Evolutionary conservation across 306 rosid genomes (phyloP).

Genomic region (Leucaena leucocephala): DNA sequence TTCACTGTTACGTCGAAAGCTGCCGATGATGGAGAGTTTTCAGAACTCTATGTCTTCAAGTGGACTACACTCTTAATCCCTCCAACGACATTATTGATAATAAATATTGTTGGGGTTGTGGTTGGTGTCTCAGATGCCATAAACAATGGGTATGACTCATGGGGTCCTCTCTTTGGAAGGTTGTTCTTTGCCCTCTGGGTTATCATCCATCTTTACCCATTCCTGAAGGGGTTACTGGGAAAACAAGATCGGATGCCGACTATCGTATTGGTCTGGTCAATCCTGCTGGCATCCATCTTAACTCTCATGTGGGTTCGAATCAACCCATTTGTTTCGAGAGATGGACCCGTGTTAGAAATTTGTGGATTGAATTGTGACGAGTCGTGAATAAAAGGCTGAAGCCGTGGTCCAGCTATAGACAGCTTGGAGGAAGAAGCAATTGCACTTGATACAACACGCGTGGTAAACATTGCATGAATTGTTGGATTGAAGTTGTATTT

Average conservation of each 20-base stretch:
- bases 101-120: conserved; percentile 80
- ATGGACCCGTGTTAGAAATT: conserved; percentile 79
- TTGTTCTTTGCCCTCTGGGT: conserved; percentile 93
- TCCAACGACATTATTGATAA: conserved; percentile 76
- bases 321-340: conserved; percentile 81
- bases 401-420: not conserved
- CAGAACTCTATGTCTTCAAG: conserved; percentile 91
- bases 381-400: conserved; percentile 42
- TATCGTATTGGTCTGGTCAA: conserved; percentile 90
- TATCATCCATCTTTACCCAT: conserved; percentile 89
- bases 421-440: conserved; percentile 43
- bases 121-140: conserved; percentile 92
- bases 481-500: conserved; percentile 37
- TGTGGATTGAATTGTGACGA: conserved; percentile 88
- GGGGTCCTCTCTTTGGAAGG: conserved; percentile 87
- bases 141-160: conserved; percentile 91
- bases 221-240: conserved; percentile 88
- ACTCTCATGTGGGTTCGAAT: conserved; percentile 89
- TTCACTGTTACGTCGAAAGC: conserved; percentile 96
- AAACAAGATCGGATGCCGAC: conserved; percentile 89
- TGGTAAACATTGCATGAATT: conserved; percentile 39
- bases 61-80: conserved; percentile 91
- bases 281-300: conserved; percentile 79
- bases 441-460: conserved; percentile 24
- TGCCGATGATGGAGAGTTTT: conserved; percentile 92